Evolutionary conservation across 2,329 filamentous ascomycete genomes (phyloP).

Genomic region (Tolypocladium amazonense): DNA sequence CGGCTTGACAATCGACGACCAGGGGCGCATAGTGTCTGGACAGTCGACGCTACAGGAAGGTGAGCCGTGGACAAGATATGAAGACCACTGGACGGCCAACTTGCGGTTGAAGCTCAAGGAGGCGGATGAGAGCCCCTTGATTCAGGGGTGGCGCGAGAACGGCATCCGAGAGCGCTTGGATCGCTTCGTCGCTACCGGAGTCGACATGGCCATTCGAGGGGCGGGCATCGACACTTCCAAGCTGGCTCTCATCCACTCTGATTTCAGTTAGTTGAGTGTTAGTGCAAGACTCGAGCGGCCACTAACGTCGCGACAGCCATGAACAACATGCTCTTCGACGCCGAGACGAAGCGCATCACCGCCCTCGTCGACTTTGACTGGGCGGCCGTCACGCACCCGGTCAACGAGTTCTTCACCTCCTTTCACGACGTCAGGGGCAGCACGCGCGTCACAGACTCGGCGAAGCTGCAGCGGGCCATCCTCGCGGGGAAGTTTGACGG

Average conservation of each 20-base stretch:
- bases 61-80: slow-evolving; percentile 9
- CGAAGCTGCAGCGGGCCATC: slow-evolving; percentile 1
- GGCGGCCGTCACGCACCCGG: slow-evolving; percentile 11
- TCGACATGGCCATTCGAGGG: slow-evolving; percentile 2
- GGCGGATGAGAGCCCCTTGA: not conserved
- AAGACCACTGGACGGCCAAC: slow-evolving; percentile 2
- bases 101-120: not conserved
- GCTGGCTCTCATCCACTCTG: slow-evolving; percentile 12
- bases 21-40: slow-evolving; percentile 4
- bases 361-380: slow-evolving; percentile 19
- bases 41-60: slow-evolving; percentile 6
- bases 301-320: slow-evolving; percentile 6
- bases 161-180: slow-evolving; percentile 7
- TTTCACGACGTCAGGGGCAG: not conserved
- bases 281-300: not conserved
- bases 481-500: not conserved
- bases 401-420: slow-evolving; percentile 13
- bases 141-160: slow-evolving; percentile 7
- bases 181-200: slow-evolving; percentile 2
- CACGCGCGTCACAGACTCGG: not conserved
- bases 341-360: slow-evolving; percentile 8
- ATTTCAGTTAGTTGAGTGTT: slow-evolving; percentile 12
- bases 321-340: slow-evolving; percentile 16
- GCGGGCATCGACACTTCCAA: slow-evolving; percentile 1
- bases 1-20: not conserved